These are phyloP conservation scores for Hemileccinum hortonii DNA, from an alignment of 1,284 basidiomycete species.

Conservation along the genomic window DNA sequence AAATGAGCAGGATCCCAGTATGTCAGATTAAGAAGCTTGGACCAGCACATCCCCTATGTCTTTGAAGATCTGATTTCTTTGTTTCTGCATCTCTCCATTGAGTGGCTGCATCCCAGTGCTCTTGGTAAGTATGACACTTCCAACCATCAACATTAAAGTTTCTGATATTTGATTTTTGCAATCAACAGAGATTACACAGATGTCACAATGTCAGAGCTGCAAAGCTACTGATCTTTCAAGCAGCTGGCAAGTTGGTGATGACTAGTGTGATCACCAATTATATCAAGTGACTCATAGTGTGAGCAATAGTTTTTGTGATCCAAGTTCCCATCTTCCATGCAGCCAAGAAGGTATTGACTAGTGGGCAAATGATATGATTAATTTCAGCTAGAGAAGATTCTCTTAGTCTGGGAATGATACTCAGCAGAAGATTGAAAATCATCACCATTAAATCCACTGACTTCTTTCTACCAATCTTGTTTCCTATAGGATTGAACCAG, in stretches of 20 bases:
- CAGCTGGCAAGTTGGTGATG: conserved; percentile 30
- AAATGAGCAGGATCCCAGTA: background rate
- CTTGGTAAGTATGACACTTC: conserved; percentile 14
- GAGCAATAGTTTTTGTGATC: conserved; percentile 3
- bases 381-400: conserved; percentile 23
- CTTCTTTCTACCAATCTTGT: conserved; percentile 29
- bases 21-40: background rate
- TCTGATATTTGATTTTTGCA: conserved; percentile 26
- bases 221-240: conserved; percentile 36
- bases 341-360: conserved; percentile 49
- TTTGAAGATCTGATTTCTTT: conserved; percentile 4
- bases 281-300: background rate
- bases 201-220: conserved; percentile 19
- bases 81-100: conserved; percentile 7
- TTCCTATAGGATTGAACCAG: conserved; percentile 39
- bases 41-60: background rate
- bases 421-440: conserved; percentile 34
- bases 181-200: conserved; percentile 38
- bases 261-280: background rate
- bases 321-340: conserved; percentile 30
- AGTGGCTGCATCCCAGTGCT: conserved; percentile 22
- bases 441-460: conserved; percentile 36
- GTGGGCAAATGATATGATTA: conserved; percentile 20
- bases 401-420: conserved; percentile 28
- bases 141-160: conserved; percentile 28